Conservation (phyloP, 2,329 filamentous ascomycete genomes). For the Scleromitrula shiraiana region DNA sequence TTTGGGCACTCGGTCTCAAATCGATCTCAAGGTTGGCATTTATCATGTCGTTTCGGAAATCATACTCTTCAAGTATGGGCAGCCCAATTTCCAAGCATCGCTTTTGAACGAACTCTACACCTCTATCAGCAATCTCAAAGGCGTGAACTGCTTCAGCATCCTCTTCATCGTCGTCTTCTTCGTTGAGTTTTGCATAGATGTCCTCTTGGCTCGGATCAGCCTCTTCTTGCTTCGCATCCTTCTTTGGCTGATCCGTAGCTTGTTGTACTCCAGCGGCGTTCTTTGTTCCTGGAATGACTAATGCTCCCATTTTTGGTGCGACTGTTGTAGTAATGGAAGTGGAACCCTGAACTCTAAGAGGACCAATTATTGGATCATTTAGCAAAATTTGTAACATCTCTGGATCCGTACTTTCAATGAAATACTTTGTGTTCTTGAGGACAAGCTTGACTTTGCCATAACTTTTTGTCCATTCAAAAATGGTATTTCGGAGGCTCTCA, state of each 20-base stretch:
- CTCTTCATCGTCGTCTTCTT: constrained; percentile 77
- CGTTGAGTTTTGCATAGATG: constrained; percentile 64
- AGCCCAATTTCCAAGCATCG: constrained; percentile 80
- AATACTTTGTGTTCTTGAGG: constrained; percentile 89
- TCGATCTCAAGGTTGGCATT: constrained; percentile 94
- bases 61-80: constrained; percentile 92
- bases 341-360: constrained; percentile 62
- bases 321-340: constrained; percentile 69
- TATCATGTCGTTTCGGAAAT: constrained; percentile 83
- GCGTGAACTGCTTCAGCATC: constrained; percentile 82
- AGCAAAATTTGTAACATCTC: constrained; percentile 80
- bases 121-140: constrained; percentile 78
- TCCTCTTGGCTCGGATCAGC: constrained; percentile 53
- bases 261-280: constrained; percentile 85
- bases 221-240: constrained; percentile 37
- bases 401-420: constrained; percentile 84
- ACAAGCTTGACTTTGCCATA: constrained; percentile 96
- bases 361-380: constrained; percentile 73
- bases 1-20: constrained; percentile 78
- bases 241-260: constrained; percentile 40
- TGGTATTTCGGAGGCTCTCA: constrained; percentile 67
- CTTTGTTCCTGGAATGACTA: constrained; percentile 92
- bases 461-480: constrained; percentile 70
- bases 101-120: constrained; percentile 81
- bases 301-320: constrained; percentile 75